A percentile compares a stretch with the other conserved stretches of the same genome.
Evolutionary conservation across 208 protist genomes (phyloP).

Genomic region (Herpetomonas tarakana): DNA sequence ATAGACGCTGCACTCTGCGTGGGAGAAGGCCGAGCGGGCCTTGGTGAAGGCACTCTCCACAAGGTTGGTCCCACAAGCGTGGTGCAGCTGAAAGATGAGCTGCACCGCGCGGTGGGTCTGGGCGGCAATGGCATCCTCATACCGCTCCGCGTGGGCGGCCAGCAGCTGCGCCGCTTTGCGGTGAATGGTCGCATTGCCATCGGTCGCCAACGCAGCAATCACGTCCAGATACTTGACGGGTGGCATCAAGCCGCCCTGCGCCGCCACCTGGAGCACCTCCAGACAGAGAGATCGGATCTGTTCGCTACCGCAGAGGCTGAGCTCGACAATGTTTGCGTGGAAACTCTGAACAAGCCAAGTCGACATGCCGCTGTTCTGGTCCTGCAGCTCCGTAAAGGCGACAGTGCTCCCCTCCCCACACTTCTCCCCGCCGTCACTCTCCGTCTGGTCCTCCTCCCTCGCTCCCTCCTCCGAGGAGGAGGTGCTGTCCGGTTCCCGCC

Average conservation of each 20-base stretch:
- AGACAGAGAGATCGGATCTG: constrained; percentile 47
- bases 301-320: constrained; percentile 30
- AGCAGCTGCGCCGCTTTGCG: constrained; percentile 41
- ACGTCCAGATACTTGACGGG: constrained; percentile 55
- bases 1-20: constrained; percentile 28
- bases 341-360: constrained; percentile 84
- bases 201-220: constrained; percentile 55
- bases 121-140: constrained; percentile 60
- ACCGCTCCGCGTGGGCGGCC: constrained; percentile 31
- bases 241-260: constrained; percentile 64
- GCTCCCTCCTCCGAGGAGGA: not conserved
- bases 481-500: not conserved
- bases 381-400: constrained; percentile 17
- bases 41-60: constrained; percentile 38
- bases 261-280: constrained; percentile 57
- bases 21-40: constrained; percentile 2
- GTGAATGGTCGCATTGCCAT: constrained; percentile 40
- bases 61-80: constrained; percentile 46
- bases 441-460: not conserved
- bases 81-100: constrained; percentile 50
- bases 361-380: constrained; percentile 87
- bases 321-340: constrained; percentile 37
- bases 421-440: not conserved
- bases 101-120: constrained; percentile 38
- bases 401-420: too few species aligned